These are phyloP conservation scores for Aspergillus nanangensis DNA, from an alignment of 495 filamentous ascomycete genomes.

Conservation along the genomic window DNA sequence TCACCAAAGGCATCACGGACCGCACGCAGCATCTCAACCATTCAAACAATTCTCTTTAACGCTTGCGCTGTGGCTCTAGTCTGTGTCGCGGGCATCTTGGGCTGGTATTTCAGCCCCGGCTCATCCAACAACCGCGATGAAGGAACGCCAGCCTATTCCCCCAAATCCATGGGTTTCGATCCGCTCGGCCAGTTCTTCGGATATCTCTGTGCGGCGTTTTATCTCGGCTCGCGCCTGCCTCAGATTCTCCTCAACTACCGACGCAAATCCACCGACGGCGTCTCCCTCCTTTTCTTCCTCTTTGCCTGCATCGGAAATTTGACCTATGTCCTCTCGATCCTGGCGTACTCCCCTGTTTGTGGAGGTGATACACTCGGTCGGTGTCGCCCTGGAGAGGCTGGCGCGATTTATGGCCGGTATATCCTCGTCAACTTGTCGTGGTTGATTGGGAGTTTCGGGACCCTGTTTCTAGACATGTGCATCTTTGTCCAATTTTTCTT, in stretches of 20 bases:
- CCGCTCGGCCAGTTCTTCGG: conserved; percentile 80
- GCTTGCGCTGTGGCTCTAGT: conserved; percentile 68
- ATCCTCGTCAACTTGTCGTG: conserved; percentile 84
- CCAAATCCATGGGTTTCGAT: conserved; percentile 55
- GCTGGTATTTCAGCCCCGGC: conserved; percentile 70
- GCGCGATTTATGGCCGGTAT: conserved; percentile 65
- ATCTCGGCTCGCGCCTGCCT: conserved; percentile 82
- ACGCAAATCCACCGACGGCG: conserved; percentile 84
- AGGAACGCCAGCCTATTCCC: conserved; percentile 12
- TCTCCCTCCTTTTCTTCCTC: conserved; percentile 90
- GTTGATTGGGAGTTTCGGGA: conserved; percentile 86
- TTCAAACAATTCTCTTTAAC: conserved; percentile 68
- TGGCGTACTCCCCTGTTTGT: conserved; percentile 74
- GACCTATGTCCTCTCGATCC: conserved; percentile 87
- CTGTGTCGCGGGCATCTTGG: conserved; percentile 72
- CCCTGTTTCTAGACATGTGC: conserved; percentile 71
- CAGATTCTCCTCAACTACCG: conserved; percentile 88
- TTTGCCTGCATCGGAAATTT: conserved; percentile 94
- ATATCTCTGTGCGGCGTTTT: conserved; percentile 79
- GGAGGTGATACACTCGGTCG: conserved; percentile 15
- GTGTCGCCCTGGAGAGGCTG: conserved; percentile 53
- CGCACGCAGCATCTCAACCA: conserved; percentile 34
- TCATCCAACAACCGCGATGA: conserved; percentile 15
- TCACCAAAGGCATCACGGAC: conserved; percentile 15
- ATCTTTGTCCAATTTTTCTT: conserved; percentile 94